phyloP scores from a whole-genome alignment of 2,329 filamentous ascomycete genomes.

The Hypoxylon sp. region DNA sequence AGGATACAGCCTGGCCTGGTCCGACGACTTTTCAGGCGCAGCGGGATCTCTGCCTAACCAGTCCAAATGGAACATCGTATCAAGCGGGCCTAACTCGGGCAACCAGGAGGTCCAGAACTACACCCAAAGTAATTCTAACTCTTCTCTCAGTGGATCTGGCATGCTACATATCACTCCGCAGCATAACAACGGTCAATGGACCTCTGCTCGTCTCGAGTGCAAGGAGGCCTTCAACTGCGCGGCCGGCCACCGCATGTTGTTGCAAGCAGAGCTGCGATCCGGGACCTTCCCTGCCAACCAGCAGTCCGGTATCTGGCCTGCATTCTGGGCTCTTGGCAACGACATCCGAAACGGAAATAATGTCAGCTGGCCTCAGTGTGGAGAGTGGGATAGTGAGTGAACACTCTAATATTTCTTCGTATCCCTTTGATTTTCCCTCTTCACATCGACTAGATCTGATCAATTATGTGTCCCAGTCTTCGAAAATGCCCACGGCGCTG shows the following conservation, averaged over 20 bases:
- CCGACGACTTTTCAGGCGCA: conserved; percentile 35
- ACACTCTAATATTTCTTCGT: neutral
- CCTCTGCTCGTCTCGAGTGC: conserved; percentile 41
- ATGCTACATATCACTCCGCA: conserved; percentile 37
- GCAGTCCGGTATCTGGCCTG: conserved; percentile 43
- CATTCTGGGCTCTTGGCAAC: conserved; percentile 42
- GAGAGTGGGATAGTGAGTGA: conserved; percentile 39
- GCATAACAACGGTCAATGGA: conserved; percentile 36
- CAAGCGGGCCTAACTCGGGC: conserved; percentile 31
- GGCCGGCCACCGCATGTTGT: conserved; percentile 32
- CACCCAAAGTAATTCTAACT: conserved; percentile 33
- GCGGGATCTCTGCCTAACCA: conserved; percentile 32
- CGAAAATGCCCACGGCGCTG: conserved; percentile 38
- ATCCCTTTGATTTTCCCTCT: too few relatives aligned
- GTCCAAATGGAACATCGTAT: conserved; percentile 38
- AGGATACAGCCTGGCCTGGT: conserved; percentile 32
- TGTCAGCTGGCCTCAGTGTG: conserved; percentile 37
- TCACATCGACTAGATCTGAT: neutral
- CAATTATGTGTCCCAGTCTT: conserved; percentile 15
- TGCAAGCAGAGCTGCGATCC: conserved; percentile 36
- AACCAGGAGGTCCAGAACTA: conserved; percentile 40
- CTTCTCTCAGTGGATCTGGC: conserved; percentile 30
- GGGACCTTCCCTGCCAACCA: conserved; percentile 31
- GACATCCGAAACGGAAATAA: conserved; percentile 33
- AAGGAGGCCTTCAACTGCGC: conserved; percentile 39